Percentiles rank a stretch among this genome's conserved stretches.
Conservation (phyloP, 1,284 basidiomycete genomes). For the Trametes hirsuta region DNA sequence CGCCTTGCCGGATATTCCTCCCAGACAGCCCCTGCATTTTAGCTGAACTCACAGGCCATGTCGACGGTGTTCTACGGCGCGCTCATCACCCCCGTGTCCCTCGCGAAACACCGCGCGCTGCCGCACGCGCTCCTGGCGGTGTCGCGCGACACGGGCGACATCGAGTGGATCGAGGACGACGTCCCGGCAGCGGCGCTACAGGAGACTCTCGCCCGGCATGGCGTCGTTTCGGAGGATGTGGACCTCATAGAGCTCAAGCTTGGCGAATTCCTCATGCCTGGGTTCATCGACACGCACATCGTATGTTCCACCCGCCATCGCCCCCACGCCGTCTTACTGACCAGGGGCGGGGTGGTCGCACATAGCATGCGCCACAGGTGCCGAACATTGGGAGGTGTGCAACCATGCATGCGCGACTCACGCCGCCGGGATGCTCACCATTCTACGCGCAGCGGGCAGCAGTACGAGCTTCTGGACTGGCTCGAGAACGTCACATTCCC, state of each 20-base stretch:
- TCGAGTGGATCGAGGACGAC: conserved; percentile 69
- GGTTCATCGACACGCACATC: conserved; percentile 90
- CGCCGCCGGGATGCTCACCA: background rate
- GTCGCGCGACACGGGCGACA: conserved; percentile 52
- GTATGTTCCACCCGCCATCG: conserved; percentile 38
- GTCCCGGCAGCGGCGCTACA: conserved; percentile 50
- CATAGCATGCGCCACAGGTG: conserved; percentile 85
- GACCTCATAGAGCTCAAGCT: conserved; percentile 52
- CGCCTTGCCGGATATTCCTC: background rate
- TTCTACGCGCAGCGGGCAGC: conserved; percentile 58
- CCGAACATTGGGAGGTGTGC: conserved; percentile 79
- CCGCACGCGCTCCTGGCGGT: conserved; percentile 66
- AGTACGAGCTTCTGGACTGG: conserved; percentile 92
- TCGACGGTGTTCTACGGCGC: conserved; percentile 65
- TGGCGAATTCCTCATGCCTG: conserved; percentile 87
- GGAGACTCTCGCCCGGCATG: conserved; percentile 47
- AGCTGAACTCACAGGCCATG: conserved; percentile 16
- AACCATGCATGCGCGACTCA: background rate
- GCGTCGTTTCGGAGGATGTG: conserved; percentile 34
- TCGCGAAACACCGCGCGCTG: conserved; percentile 55
- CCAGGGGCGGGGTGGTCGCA: background rate
- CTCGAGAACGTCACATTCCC: conserved; percentile 88
- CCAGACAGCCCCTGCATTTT: background rate
- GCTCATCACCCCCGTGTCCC: conserved; percentile 66
- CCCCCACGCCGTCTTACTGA: conserved; percentile 4